phyloP scores from a whole-genome alignment of 305 asterid genomes.

The Rubia occidens region DNA sequence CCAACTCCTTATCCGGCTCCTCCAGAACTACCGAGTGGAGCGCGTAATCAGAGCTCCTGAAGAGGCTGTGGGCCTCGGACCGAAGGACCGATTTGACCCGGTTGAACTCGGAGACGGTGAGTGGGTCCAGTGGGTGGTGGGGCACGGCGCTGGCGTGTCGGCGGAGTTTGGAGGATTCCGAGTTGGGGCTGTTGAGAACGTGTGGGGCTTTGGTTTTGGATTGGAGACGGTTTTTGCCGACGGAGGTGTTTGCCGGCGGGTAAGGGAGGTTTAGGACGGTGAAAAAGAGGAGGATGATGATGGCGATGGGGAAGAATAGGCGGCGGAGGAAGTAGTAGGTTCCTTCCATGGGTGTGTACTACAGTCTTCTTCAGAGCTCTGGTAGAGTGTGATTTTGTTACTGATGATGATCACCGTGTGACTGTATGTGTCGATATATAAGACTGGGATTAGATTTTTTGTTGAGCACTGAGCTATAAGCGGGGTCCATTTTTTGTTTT shows the following conservation, averaged over 20 bases:
- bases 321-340: constrained; percentile 32
- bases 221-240: constrained; percentile 33
- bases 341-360: constrained; percentile 37
- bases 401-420: neutral
- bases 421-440: neutral
- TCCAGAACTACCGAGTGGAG: constrained; percentile 68
- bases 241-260: constrained; percentile 27
- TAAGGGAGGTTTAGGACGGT: constrained; percentile 40
- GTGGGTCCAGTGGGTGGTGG: constrained; percentile 85
- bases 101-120: constrained; percentile 49
- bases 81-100: constrained; percentile 29
- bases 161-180: constrained; percentile 23
- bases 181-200: constrained; percentile 18
- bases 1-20: constrained; percentile 60
- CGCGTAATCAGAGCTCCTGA: constrained; percentile 40
- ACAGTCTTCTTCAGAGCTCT: neutral
- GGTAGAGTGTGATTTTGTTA: neutral
- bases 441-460: neutral
- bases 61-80: constrained; percentile 24
- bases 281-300: constrained; percentile 40
- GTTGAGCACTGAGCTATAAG: neutral
- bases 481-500: too few relatives aligned
- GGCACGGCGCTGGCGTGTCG: constrained; percentile 49
- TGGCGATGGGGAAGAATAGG: constrained; percentile 31
- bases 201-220: constrained; percentile 20